phyloP scores from a whole-genome alignment of 2,329 filamentous ascomycete species.

The Sporothrix euskadiensis region DNA sequence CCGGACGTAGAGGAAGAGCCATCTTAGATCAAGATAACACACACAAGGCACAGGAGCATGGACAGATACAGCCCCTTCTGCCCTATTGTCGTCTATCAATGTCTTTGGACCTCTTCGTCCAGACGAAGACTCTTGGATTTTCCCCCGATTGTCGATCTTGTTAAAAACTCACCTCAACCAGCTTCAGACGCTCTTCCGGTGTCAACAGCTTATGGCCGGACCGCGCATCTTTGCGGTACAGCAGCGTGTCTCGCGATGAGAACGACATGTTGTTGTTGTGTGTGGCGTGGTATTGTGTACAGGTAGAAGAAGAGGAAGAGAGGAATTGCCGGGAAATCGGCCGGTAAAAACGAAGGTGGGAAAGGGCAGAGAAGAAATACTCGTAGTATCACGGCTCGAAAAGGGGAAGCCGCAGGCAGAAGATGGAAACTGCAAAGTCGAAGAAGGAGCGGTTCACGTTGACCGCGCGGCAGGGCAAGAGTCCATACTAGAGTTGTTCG shows the following conservation, averaged over 20 bases:
- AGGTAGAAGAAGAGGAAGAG: background rate
- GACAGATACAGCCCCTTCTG: too few species aligned
- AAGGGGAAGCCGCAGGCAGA: background rate
- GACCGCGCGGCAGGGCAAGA: slow-evolving; percentile 20
- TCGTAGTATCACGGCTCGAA: background rate
- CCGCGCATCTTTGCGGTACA: slow-evolving; percentile 50
- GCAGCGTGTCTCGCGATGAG: slow-evolving; percentile 41
- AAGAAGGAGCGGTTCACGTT: slow-evolving; percentile 25
- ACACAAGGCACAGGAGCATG: background rate
- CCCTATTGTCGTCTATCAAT: background rate
- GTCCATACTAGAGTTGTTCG: slow-evolving; percentile 20
- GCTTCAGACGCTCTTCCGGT: slow-evolving; percentile 47
- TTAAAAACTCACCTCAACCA: slow-evolving; percentile 46
- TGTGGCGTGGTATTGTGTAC: background rate
- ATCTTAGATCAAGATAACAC: too few species aligned
- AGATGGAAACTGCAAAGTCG: background rate
- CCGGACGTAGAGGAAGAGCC: background rate
- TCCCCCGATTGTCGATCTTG: background rate
- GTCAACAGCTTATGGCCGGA: slow-evolving; percentile 46
- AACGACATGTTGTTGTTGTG: slow-evolving; percentile 42
- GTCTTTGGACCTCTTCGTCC: background rate
- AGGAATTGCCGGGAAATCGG: background rate
- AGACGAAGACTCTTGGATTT: background rate
- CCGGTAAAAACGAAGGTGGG: background rate
- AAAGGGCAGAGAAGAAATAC: background rate